Percentiles rank a stretch among this genome's conserved stretches.
Evolutionary conservation across 192 early-diverging fungal genomes (phyloP).

Genomic region (Gaertneriomyces semiglobifer): DNA sequence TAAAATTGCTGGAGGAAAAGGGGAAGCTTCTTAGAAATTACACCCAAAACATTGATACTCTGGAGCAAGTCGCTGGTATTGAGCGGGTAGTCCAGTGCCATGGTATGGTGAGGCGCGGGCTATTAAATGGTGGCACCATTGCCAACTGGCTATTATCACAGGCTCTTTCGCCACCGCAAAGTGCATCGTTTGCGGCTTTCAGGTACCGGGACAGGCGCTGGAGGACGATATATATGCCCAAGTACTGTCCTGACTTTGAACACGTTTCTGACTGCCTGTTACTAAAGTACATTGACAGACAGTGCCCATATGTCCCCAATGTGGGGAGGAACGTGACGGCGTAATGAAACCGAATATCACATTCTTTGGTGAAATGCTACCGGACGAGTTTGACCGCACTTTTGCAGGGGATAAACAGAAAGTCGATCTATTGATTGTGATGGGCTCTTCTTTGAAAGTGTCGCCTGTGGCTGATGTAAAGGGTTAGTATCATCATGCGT

Average conservation of each 20-base stretch:
- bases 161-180: constrained; percentile 92
- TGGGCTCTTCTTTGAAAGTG: constrained; percentile 94
- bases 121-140: background rate
- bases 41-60: constrained; percentile 96
- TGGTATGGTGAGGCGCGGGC: constrained; percentile 45
- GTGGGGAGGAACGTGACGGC: constrained; percentile 52
- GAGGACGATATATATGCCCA: constrained; percentile 72
- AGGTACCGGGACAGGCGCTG: constrained; percentile 73
- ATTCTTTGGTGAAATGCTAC: constrained; percentile 95
- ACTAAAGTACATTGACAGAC: constrained; percentile 22
- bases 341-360: constrained; percentile 94
- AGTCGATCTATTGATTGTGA: constrained; percentile 88
- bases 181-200: constrained; percentile 80
- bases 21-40: constrained; percentile 89
- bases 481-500: constrained; percentile 34
- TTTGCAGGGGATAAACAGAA: constrained; percentile 69
- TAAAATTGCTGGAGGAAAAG: constrained; percentile 81
- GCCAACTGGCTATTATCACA: constrained; percentile 13
- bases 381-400: constrained; percentile 70
- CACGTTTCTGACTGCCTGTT: background rate
- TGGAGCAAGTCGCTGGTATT: constrained; percentile 87
- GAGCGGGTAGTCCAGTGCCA: constrained; percentile 82
- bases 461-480: constrained; percentile 91
- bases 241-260: constrained; percentile 27
- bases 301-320: constrained; percentile 75